A percentile compares a stretch with the other conserved stretches of the same genome.
These are phyloP conservation scores for Colletotrichum brevisporum DNA, from an alignment of 2,329 filamentous ascomycete genomes.

Conservation along the genomic window DNA sequence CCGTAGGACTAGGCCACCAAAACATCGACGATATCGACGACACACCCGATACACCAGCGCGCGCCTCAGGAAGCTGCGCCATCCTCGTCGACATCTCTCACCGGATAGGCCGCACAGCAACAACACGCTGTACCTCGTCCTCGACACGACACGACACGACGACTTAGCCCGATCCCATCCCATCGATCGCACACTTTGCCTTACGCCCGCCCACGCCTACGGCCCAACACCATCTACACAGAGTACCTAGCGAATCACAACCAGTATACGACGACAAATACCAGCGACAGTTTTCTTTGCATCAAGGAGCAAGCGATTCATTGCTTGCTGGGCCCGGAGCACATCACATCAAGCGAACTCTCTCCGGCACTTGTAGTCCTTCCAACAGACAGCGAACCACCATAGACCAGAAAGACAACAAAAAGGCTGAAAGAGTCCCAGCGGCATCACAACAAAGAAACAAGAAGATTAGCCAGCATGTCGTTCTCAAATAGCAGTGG, in stretches of 20 bases:
- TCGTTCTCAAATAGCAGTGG: conserved; percentile 73
- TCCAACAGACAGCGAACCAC: conserved; percentile 21
- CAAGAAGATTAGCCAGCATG: conserved; percentile 58
- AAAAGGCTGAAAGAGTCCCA: too few relatives aligned
- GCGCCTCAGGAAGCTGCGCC: conserved; percentile 28
- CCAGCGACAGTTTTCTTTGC: conserved; percentile 37
- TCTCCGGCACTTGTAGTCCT: conserved; percentile 29
- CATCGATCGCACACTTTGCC: conserved; percentile 23
- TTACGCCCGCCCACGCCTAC: conserved; percentile 8
- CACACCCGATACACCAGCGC: background rate
- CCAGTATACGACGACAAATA: conserved; percentile 37
- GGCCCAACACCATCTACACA: conserved; percentile 10
- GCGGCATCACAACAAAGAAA: conserved; percentile 16
- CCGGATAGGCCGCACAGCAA: conserved; percentile 7
- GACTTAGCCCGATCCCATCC: background rate
- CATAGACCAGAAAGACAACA: conserved; percentile 5
- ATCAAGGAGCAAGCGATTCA: conserved; percentile 25
- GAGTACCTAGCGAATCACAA: conserved; percentile 25
- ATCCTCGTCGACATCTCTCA: conserved; percentile 20
- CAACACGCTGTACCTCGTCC: conserved; percentile 18
- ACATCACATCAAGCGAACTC: conserved; percentile 10
- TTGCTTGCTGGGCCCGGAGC: conserved; percentile 24
- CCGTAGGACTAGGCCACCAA: conserved; percentile 6
- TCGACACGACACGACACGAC: conserved; percentile 22
- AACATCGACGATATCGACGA: conserved; percentile 33